A percentile compares a stretch with the other conserved stretches of the same genome.
phyloP scores from a whole-genome alignment of 139 green algal species.

The Chlorella vulgaris region DNA sequence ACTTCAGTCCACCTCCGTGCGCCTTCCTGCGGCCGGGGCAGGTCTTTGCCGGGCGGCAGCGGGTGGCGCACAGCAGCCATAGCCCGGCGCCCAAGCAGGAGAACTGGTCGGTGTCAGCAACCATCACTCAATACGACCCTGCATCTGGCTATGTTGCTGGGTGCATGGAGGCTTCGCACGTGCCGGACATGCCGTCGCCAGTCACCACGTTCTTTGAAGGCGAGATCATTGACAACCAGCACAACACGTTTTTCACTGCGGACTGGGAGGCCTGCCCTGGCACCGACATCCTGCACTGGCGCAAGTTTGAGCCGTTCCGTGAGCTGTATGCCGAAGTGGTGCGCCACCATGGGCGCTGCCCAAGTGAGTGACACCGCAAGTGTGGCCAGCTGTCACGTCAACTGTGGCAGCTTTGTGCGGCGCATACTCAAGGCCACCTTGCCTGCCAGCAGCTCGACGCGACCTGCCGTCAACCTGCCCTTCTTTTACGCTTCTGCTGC shows the following conservation, averaged over 20 bases:
- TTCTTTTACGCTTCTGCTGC: not conserved
- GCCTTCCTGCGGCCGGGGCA: conserved; percentile 49
- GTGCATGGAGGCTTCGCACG: conserved; percentile 65
- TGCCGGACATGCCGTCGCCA: conserved; percentile 39
- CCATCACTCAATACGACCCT: conserved; percentile 49
- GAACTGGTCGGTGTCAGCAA: conserved; percentile 21
- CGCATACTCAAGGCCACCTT: too few species aligned
- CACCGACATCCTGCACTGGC: conserved; percentile 29
- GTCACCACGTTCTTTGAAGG: conserved; percentile 80
- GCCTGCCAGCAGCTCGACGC: not conserved
- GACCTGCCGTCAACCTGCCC: too few species aligned
- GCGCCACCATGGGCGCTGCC: conserved; percentile 46
- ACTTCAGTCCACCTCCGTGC: conserved; percentile 26
- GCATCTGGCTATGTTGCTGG: conserved; percentile 53
- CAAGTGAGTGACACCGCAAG: not conserved
- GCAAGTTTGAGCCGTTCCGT: not conserved
- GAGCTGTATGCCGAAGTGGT: conserved; percentile 30
- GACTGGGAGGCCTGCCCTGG: conserved; percentile 61
- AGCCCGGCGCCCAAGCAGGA: conserved; percentile 30
- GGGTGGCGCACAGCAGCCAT: conserved; percentile 19
- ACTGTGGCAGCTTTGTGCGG: not conserved
- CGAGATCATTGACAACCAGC: conserved; percentile 80
- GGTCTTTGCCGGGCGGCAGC: conserved; percentile 50
- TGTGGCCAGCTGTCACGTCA: not conserved
- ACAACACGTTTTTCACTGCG: conserved; percentile 75